Conservation (phyloP, 139 green algal genomes). For the Chloropicon primus region DNA sequence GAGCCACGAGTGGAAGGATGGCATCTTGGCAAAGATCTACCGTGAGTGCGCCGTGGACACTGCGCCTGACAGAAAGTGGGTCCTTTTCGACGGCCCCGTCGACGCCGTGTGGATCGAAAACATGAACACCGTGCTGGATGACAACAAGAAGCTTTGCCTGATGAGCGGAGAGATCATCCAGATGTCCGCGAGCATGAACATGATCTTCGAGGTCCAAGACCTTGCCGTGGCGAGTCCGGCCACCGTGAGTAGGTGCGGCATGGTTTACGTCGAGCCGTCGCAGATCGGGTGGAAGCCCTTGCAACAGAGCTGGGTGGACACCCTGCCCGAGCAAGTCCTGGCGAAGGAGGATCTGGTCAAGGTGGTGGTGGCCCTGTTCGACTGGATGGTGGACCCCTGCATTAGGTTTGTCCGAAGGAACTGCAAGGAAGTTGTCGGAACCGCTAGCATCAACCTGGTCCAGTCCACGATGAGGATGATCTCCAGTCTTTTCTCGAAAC, state of each 20-base stretch:
- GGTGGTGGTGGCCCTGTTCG: conserved; percentile 26
- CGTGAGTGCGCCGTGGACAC: conserved; percentile 7
- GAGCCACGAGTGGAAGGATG: conserved; percentile 18
- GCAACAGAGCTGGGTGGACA: not conserved
- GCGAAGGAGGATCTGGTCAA: conserved; percentile 7
- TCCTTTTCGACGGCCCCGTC: conserved; percentile 20
- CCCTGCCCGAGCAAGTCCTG: not conserved
- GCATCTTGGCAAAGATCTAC: conserved; percentile 13
- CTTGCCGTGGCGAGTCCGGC: conserved; percentile 10
- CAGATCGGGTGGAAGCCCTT: not conserved
- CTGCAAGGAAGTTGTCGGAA: conserved; percentile 42
- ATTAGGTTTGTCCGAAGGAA: conserved; percentile 34
- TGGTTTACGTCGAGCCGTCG: conserved; percentile 4
- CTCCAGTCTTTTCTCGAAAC: conserved; percentile 16
- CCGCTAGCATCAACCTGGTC: conserved; percentile 43
- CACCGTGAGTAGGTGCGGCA: conserved; percentile 16
- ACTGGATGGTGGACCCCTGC: conserved; percentile 46
- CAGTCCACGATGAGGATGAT: conserved; percentile 36
- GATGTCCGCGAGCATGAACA: conserved; percentile 5
- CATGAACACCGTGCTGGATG: conserved; percentile 23
- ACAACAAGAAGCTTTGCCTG: conserved; percentile 14
- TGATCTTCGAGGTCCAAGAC: conserved; percentile 14
- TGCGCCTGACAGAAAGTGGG: conserved; percentile 20
- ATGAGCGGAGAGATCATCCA: conserved; percentile 9
- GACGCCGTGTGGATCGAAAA: conserved; percentile 22